Base-by-base conservation (phyloP, 495 filamentous ascomycete species). In the Pyrenula massariospora region DNA sequence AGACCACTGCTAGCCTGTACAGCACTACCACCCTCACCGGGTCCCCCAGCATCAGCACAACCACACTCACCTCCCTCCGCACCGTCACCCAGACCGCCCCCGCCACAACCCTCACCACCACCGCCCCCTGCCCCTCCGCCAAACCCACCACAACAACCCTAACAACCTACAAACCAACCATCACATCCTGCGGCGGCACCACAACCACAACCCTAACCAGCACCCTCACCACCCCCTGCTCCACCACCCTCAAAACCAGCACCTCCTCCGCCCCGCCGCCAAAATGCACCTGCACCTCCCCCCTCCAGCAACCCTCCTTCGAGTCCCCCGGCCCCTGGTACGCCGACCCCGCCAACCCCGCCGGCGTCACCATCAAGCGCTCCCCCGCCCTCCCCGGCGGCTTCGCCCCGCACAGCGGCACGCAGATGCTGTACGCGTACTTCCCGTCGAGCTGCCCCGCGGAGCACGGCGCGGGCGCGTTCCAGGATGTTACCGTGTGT, bases 11-110 rank as follows among this genome's bases (percentile, higher is more conserved):
- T 42, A 42, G 8, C 31, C 31, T 42, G 8, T 42, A 42, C 15
- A 42, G 8, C 31, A 42, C 31, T 42, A 15, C 15, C 31, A 42
- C 31, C 31, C 8, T 15, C 31, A 81, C 82, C 5, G 71, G 81
- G 5, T 74, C 79, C 21, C 79, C 73, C n/a, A 75, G 72, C 57
- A 80, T 81, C 52, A 91, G 85, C 25, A 79, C 63, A 67, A 89
- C 82, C 2, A 86, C 59, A 0, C 65, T 69, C 22, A 75, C 78
- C 0, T 73, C 54, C 59, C 11, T 31, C 56, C 3, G 21, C 19
- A 22, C 5, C 5, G 10, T 64, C 71, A 12, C 48, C 53, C n/a
- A 61, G 15, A 42, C 15, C 5, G 15, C 31, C 31, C 15, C 31
- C 31, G 15, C 31, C 31, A 42, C 31, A 5, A 8, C 5, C 31